Evolutionary conservation across 1,284 basidiomycete species (phyloP).

Genomic region (Apiotrichum laibachii): DNA sequence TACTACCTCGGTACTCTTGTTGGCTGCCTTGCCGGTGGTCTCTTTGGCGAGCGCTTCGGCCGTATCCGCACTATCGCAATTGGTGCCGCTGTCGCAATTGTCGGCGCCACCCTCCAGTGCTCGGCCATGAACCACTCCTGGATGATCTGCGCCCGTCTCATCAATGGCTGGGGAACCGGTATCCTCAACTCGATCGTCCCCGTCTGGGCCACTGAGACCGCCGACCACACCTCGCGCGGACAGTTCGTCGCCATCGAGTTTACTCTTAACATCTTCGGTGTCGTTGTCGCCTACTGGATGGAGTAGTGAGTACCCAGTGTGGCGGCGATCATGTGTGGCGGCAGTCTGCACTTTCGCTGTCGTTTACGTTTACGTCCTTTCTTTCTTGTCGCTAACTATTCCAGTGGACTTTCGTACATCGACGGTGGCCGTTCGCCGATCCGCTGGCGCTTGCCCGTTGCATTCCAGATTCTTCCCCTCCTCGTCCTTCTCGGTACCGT

Average conservation of each 20-base stretch:
- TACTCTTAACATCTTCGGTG: constrained; percentile 52
- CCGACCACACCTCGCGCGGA: constrained; percentile 60
- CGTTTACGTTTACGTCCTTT: too few relatives aligned
- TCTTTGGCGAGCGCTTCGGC: constrained; percentile 39
- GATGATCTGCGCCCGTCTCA: constrained; percentile 60
- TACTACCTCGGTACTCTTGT: constrained; percentile 40
- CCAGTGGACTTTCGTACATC: constrained; percentile 45
- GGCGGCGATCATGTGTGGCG: too few relatives aligned
- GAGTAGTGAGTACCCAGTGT: constrained; percentile 29
- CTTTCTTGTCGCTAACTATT: too few relatives aligned
- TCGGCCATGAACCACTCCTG: constrained; percentile 62
- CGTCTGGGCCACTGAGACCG: constrained; percentile 41
- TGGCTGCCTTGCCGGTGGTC: constrained; percentile 29
- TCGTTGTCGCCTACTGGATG: constrained; percentile 56
- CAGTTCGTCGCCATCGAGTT: constrained; percentile 58
- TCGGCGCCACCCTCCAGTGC: constrained; percentile 61
- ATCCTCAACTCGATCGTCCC: constrained; percentile 61
- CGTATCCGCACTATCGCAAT: constrained; percentile 61
- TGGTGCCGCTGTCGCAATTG: constrained; percentile 32
- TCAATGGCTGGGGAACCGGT: constrained; percentile 54
- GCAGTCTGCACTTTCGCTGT: too few relatives aligned
- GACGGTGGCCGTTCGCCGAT: constrained; percentile 60
- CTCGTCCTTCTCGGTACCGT: constrained; percentile 52
- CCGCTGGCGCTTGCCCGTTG: constrained; percentile 57
- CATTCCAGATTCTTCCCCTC: constrained; percentile 47